Conservation (phyloP, 2,329 filamentous ascomycete genomes). For the Sporothrix curviconia region DNA sequence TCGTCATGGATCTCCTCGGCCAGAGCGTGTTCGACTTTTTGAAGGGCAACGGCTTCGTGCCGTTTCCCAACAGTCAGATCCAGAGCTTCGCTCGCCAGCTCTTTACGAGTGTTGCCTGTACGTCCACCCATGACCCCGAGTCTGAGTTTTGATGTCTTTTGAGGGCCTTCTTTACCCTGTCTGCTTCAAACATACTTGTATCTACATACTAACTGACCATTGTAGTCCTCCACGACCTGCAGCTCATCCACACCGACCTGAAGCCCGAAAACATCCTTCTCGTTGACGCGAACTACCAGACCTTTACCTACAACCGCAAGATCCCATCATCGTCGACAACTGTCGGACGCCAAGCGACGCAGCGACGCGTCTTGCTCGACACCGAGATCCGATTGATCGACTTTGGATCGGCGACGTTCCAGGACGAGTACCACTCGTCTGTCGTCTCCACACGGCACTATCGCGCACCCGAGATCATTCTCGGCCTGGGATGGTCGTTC, state of each 20-base stretch:
- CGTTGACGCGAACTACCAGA: conserved; percentile 59
- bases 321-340: conserved; percentile 61
- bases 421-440: conserved; percentile 66
- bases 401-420: conserved; percentile 65
- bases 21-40: conserved; percentile 98
- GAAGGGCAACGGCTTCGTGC: conserved; percentile 90
- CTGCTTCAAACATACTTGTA: no score
- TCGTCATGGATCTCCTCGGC: conserved; percentile 69
- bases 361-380: conserved; percentile 58
- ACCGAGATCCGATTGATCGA: conserved; percentile 66
- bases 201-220: background rate
- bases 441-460: conserved; percentile 66
- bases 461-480: conserved; percentile 63
- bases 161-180: no score
- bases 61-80: conserved; percentile 97
- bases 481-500: conserved; percentile 64
- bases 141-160: no score
- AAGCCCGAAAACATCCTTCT: conserved; percentile 67
- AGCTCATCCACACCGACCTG: conserved; percentile 85
- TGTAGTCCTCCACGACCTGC: conserved; percentile 89
- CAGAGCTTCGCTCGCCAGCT: conserved; percentile 93
- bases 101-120: conserved; percentile 96
- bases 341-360: conserved; percentile 53
- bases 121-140: no score
- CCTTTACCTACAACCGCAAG: conserved; percentile 63